Percentiles rank a stretch among this genome's conserved stretches.
Conservation (phyloP, 1,139 yeast genomes). For the Suhomyces ambrosiae region DNA sequence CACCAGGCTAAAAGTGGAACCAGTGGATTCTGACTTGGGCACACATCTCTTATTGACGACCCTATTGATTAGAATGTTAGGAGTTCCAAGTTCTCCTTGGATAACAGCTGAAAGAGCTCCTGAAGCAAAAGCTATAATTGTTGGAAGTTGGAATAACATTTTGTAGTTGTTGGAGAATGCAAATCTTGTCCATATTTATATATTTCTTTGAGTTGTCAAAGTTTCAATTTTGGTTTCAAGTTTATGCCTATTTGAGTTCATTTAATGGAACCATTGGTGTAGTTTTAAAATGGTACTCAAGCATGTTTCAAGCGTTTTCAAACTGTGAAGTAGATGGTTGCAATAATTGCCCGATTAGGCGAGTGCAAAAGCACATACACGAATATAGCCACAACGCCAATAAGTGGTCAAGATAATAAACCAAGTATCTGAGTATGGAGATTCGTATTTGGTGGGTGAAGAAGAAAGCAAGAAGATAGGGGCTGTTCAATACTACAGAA, state of each 20-base stretch:
- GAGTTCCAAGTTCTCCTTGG: not conserved
- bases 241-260: too few relatives aligned
- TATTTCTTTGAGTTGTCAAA: too few relatives aligned
- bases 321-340: slow-evolving; percentile 2
- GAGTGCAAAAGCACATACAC: slow-evolving; percentile 1
- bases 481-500: too few relatives aligned
- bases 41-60: slow-evolving; percentile 1
- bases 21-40: not conserved
- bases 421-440: too few relatives aligned
- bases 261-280: not conserved
- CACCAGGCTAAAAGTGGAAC: too few relatives aligned
- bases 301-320: not conserved
- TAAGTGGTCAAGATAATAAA: too few relatives aligned
- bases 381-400: too few relatives aligned
- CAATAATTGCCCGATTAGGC: slow-evolving; percentile 3
- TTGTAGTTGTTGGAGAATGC: not conserved
- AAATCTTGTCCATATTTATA: too few relatives aligned
- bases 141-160: slow-evolving; percentile 2
- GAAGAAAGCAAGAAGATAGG: too few relatives aligned
- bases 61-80: slow-evolving; percentile 1
- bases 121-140: not conserved
- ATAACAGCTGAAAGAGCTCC: not conserved
- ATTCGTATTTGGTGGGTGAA: too few relatives aligned
- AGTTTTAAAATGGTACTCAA: not conserved
- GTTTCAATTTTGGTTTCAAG: too few relatives aligned